Base-by-base conservation (phyloP, 1,284 basidiomycete genomes). In the Malassezia restricta region DNA sequence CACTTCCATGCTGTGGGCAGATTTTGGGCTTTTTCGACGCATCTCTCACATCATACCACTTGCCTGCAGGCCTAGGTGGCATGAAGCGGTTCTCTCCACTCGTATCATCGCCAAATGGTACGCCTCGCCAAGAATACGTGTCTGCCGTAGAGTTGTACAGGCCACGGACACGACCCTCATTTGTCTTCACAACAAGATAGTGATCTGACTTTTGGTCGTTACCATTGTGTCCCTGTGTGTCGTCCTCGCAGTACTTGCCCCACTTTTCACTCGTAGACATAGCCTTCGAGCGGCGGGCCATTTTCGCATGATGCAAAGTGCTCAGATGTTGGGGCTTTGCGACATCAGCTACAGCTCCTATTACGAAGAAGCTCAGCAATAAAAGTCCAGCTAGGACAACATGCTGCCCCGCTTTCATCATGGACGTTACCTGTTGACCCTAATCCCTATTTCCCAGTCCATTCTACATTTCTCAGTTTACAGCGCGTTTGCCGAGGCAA, bases 171-270 rank as follows among this genome's bases (percentile, higher is more conserved):
- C 20, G 40, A 24, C 56, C 56, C 12, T 42, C 52, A 17, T 43
- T 32, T 6, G 52, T 54, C n/a, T 54, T 30, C 6, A 58, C 52
- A 9, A 58, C 33, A 9, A 50, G 40, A 33, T 54, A 50, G 8
- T 35, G 33, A 40, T 40, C 20, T 40, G 39, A 9, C 14, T 40
- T 40, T 35, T 15, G 6, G 62, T 82, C 62, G 82, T 80, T 75
- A 67, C 81, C 3, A 78, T 75, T 8, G 78, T 78, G 1, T 75
- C 79, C 0, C 62, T 75, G 5, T 81, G 82, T 72, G 69, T 82
- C 37, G 70, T 35, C 15, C 11, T 35, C 11, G 33, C 33, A 12
- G 11, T 35, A 15, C 11, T 35, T 82, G 6, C 62, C 43, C 30
- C 40, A 42, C 40, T 42, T 42, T 2, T 9, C 27, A 42, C 40